These are phyloP conservation scores for Amanita rimosa DNA, from an alignment of 768 basidiomycete species.

Conservation along the genomic window DNA sequence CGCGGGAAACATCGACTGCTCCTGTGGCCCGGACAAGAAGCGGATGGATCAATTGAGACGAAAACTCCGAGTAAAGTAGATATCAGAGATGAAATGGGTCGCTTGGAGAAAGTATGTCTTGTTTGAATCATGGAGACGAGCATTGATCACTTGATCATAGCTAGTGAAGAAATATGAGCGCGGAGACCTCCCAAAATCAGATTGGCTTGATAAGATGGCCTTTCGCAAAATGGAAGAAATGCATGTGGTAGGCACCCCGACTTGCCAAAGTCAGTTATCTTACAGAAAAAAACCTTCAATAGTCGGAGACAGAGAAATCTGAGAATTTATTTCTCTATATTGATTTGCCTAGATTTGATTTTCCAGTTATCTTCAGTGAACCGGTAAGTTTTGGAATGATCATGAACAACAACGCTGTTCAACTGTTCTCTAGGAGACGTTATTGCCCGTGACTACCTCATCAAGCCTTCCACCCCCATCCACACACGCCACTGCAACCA, in stretches of 20 bases:
- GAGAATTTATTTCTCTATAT: conserved; percentile 94
- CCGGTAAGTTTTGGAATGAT: conserved; percentile 36
- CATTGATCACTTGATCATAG: conserved; percentile 22
- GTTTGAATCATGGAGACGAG: conserved; percentile 13
- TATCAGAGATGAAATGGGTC: conserved; percentile 84
- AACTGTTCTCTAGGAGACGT: conserved; percentile 10
- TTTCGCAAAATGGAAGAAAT: conserved; percentile 95
- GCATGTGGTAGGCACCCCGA: conserved; percentile 57
- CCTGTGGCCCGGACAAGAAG: conserved; percentile 76
- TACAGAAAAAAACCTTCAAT: background rate
- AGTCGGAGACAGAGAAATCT: conserved; percentile 89
- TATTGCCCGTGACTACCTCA: conserved; percentile 1
- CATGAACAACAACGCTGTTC: background rate
- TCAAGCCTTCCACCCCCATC: conserved; percentile 3
- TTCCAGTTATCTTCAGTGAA: conserved; percentile 93
- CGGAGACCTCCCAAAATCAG: conserved; percentile 86
- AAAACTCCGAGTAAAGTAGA: conserved; percentile 83
- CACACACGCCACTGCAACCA: conserved; percentile 22
- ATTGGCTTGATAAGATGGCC: conserved; percentile 90
- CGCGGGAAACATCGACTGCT: conserved; percentile 85
- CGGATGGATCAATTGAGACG: conserved; percentile 74
- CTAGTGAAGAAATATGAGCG: conserved; percentile 94
- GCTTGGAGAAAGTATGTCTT: conserved; percentile 71
- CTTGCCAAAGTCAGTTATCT: background rate
- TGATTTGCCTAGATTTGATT: conserved; percentile 93